Conservation (phyloP, 2,329 filamentous ascomycete species). For the Purpureocillium lavendulum region DNA sequence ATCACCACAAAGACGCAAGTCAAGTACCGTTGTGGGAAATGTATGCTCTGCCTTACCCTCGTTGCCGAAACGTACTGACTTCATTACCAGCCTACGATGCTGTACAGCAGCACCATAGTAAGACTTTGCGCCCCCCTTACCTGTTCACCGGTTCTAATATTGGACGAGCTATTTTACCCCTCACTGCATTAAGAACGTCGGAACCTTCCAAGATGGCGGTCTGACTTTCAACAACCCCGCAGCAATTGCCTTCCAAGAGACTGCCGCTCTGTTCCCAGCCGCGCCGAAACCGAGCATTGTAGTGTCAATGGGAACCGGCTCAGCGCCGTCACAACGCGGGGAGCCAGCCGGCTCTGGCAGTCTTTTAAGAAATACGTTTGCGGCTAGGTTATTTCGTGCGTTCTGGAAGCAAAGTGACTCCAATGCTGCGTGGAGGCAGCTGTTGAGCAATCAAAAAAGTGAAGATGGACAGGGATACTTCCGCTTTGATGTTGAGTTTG, state of each 20-base stretch:
- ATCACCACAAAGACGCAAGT: neutral
- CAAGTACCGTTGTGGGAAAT: constrained; percentile 2
- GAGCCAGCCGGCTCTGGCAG: neutral
- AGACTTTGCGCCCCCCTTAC: neutral
- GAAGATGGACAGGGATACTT: neutral
- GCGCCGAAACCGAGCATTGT: constrained; percentile 5
- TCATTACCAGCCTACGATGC: constrained; percentile 1
- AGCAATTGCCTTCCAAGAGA: constrained; percentile 5
- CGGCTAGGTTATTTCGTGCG: neutral
- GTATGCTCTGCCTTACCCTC: neutral
- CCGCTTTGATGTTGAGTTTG: neutral
- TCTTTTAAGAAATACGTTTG: neutral
- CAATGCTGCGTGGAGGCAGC: neutral
- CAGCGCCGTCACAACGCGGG: neutral
- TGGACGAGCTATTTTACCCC: constrained; percentile 8
- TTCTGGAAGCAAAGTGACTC: constrained; percentile 1
- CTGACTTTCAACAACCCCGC: constrained; percentile 7
- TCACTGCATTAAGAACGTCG: constrained; percentile 3
- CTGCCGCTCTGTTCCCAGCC: constrained; percentile 2
- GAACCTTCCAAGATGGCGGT: constrained; percentile 8
- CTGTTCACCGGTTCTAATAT: no score
- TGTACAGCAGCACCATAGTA: constrained; percentile 6
- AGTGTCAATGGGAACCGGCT: constrained; percentile 4
- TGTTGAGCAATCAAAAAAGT: neutral
- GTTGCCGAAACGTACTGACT: neutral